Evolutionary conservation across 2,329 filamentous ascomycete species (phyloP).

Genomic region (Bipolaris zeicola): DNA sequence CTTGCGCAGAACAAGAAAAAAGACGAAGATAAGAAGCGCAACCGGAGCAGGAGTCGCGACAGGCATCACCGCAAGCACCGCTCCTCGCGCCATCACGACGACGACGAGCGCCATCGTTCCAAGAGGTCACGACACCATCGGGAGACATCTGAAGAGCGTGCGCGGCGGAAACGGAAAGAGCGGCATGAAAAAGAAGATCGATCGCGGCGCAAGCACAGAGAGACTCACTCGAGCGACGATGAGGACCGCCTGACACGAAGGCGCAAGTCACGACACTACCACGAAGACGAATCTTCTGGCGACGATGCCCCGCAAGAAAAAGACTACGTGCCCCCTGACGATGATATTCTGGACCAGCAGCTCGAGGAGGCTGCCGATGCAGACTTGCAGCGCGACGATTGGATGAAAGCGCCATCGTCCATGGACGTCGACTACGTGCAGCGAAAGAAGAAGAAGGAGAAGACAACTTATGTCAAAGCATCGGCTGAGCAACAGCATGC

Average conservation of each 20-base stretch:
- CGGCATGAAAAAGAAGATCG: conserved; percentile 46
- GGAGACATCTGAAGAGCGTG: conserved; percentile 46
- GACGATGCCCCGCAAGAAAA: conserved; percentile 50
- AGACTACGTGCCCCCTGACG: conserved; percentile 51
- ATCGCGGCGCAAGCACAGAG: conserved; percentile 42
- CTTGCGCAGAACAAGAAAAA: conserved; percentile 69
- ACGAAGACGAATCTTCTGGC: conserved; percentile 38
- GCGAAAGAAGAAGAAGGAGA: conserved; percentile 57
- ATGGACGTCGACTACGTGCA: conserved; percentile 84
- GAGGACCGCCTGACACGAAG: conserved; percentile 41
- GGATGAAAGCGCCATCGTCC: conserved; percentile 90
- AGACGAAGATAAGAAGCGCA: conserved; percentile 55
- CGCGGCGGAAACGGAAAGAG: conserved; percentile 53
- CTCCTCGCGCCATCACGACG: conserved; percentile 52
- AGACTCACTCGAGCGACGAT: conserved; percentile 42
- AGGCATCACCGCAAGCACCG: conserved; percentile 51
- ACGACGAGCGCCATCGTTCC: conserved; percentile 61
- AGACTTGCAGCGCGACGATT: conserved; percentile 74
- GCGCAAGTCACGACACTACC: conserved; percentile 42
- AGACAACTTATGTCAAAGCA: conserved; percentile 53
- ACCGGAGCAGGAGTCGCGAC: conserved; percentile 52
- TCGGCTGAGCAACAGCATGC: conserved; percentile 64
- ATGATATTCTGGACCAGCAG: conserved; percentile 52
- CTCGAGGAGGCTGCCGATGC: conserved; percentile 46
- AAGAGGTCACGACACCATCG: conserved; percentile 67